phyloP scores from a whole-genome alignment of 1,139 yeast species.

The Saccharomyces hybrid region DNA sequence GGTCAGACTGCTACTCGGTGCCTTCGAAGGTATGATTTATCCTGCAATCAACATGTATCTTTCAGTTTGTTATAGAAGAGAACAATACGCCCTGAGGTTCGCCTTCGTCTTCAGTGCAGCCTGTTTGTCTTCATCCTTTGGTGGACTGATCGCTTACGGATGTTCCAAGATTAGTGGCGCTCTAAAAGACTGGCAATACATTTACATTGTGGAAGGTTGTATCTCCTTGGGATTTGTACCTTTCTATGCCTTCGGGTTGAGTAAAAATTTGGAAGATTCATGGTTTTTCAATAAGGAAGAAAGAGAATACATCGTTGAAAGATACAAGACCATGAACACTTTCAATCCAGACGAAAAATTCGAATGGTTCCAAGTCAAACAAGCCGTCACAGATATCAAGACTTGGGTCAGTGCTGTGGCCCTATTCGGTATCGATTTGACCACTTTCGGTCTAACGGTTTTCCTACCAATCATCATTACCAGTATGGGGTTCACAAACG shows the following conservation, averaged over 20 bases:
- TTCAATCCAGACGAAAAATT: slow-evolving; percentile 35
- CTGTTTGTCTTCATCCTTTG: slow-evolving; percentile 41
- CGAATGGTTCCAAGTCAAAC: slow-evolving; percentile 37
- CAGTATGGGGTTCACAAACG: slow-evolving; percentile 40
- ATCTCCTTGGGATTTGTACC: slow-evolving; percentile 47
- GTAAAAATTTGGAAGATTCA: slow-evolving; percentile 25
- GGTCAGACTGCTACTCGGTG: slow-evolving; percentile 43
- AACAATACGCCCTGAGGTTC: slow-evolving; percentile 39
- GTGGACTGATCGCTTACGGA: slow-evolving; percentile 42
- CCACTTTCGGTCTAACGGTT: slow-evolving; percentile 43
- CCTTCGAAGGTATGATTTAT: slow-evolving; percentile 51
- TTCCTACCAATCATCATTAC: slow-evolving; percentile 42
- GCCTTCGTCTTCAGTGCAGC: slow-evolving; percentile 39
- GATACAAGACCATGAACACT: slow-evolving; percentile 36
- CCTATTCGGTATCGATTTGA: slow-evolving; percentile 42
- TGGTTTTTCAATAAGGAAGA: slow-evolving; percentile 45
- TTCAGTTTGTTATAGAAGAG: slow-evolving; percentile 36
- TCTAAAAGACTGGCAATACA: slow-evolving; percentile 48
- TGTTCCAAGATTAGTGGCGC: slow-evolving; percentile 35
- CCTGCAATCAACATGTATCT: slow-evolving; percentile 39
- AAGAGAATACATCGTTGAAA: slow-evolving; percentile 39
- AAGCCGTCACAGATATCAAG: slow-evolving; percentile 38
- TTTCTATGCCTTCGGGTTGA: slow-evolving; percentile 27
- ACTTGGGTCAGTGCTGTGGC: slow-evolving; percentile 37
- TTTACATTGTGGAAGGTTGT: slow-evolving; percentile 48